Percentiles rank a stretch among this genome's conserved stretches.
Conservation (phyloP, 176 grass and related monocot genomes). For the Themeda triandra region DNA sequence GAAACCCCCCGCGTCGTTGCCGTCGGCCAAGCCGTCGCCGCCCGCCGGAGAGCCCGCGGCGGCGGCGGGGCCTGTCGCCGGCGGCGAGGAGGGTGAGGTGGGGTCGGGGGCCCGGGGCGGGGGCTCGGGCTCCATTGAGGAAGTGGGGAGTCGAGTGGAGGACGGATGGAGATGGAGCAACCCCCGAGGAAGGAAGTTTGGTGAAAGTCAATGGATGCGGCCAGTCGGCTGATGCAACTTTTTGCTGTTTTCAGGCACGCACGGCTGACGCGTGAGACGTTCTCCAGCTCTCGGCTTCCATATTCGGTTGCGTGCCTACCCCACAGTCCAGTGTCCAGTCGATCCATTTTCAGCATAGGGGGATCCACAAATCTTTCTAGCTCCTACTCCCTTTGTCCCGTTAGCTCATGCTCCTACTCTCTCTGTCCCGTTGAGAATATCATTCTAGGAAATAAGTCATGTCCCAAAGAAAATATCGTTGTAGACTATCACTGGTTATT, state of each 20-base stretch:
- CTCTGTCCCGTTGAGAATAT: too few species aligned
- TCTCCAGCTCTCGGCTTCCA: too few species aligned
- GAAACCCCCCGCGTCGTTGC: neutral
- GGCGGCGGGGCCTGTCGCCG: neutral
- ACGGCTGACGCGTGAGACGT: neutral
- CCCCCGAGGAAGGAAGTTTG: neutral
- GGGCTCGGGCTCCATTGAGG: conserved; percentile 29
- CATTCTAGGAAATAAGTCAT: too few species aligned
- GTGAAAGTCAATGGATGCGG: neutral
- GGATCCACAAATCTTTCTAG: too few species aligned
- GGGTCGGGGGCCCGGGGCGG: conserved; percentile 35
- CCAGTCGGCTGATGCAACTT: neutral
- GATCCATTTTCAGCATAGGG: too few species aligned
- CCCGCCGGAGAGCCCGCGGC: neutral
- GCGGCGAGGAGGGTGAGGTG: conserved; percentile 26
- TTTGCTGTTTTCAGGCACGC: neutral
- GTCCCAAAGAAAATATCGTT: too few species aligned
- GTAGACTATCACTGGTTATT: too few species aligned
- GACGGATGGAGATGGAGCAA: neutral
- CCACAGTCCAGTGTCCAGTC: too few species aligned
- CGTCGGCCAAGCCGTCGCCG: neutral
- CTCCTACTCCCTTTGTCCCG: too few species aligned
- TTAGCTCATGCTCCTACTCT: too few species aligned
- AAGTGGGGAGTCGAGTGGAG: neutral
- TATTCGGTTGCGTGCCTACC: too few species aligned